phyloP scores from a whole-genome alignment of 352 stramenopile species.

The Salisapilia sapeloensis region DNA sequence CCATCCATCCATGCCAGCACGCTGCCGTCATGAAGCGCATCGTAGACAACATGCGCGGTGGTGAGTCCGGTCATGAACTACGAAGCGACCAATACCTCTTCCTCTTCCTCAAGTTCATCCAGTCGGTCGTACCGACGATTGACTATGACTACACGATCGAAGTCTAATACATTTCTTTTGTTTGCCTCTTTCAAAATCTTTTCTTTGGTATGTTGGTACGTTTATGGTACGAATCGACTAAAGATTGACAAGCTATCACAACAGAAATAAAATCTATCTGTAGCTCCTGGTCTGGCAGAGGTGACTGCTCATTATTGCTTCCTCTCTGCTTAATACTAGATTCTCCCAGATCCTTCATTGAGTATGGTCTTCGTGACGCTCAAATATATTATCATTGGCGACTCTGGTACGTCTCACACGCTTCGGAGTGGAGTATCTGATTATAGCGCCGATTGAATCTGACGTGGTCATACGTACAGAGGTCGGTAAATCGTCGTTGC shows the following conservation, averaged over 20 bases:
- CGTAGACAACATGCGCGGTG: constrained; percentile 79
- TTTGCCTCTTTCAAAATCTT: no score
- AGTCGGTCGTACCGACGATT: constrained; percentile 97
- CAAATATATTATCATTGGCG: constrained; percentile 83
- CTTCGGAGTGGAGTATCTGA: neutral
- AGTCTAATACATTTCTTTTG: no score
- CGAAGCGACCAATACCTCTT: constrained; percentile 97
- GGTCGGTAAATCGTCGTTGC: constrained; percentile 81
- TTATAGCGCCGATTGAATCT: neutral
- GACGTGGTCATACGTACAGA: constrained; percentile 8
- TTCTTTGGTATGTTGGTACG: no score
- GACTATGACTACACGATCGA: constrained; percentile 99
- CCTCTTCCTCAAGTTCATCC: constrained; percentile 99
- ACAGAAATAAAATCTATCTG: no score
- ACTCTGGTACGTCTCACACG: constrained; percentile 22
- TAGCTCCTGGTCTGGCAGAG: no score
- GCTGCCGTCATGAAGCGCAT: constrained; percentile 97
- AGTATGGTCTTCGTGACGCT: constrained; percentile 84
- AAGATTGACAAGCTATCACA: no score
- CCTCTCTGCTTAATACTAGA: no score
- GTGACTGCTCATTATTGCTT: no score
- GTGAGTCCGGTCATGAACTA: constrained; percentile 24
- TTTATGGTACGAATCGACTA: no score
- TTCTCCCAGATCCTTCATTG: no score
- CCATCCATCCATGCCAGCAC: constrained; percentile 97